phyloP scores from a whole-genome alignment of 169 alveolate species.

The Theileria sp. region DNA sequence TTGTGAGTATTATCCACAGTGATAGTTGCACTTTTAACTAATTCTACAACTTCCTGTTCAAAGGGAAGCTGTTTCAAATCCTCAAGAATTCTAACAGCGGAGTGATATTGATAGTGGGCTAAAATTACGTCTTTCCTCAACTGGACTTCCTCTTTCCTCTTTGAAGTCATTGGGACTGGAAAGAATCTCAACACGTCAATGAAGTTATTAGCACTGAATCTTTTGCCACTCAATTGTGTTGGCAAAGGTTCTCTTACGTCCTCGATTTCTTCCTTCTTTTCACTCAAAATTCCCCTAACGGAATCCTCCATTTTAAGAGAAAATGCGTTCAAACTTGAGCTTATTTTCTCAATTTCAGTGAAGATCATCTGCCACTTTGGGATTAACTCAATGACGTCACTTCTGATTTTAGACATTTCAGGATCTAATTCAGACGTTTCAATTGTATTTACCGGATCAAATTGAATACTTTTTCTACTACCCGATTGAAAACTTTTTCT shows the following conservation, averaged over 20 bases:
- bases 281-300: slow-evolving; percentile 1
- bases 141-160: slow-evolving; percentile 1
- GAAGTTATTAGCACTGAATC: slow-evolving; percentile 40
- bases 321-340: slow-evolving; percentile 17
- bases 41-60: background rate
- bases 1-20: slow-evolving; percentile 25
- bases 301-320: slow-evolving; percentile 28
- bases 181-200: slow-evolving; percentile 21
- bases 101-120: slow-evolving; percentile 45
- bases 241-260: slow-evolving; percentile 19
- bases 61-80: slow-evolving; percentile 13
- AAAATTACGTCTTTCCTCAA: slow-evolving; percentile 27
- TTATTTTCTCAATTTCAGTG: background rate
- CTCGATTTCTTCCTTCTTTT: background rate
- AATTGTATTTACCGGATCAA: background rate
- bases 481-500: too few relatives aligned
- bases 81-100: slow-evolving; percentile 25
- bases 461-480: background rate
- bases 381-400: background rate
- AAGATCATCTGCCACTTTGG: slow-evolving; percentile 5
- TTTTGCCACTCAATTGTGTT: background rate
- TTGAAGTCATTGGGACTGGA: background rate
- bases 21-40: slow-evolving; percentile 5
- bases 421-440: background rate
- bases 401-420: background rate